Conservation (phyloP, 441 rosid species). For the Manihot esculenta region DNA sequence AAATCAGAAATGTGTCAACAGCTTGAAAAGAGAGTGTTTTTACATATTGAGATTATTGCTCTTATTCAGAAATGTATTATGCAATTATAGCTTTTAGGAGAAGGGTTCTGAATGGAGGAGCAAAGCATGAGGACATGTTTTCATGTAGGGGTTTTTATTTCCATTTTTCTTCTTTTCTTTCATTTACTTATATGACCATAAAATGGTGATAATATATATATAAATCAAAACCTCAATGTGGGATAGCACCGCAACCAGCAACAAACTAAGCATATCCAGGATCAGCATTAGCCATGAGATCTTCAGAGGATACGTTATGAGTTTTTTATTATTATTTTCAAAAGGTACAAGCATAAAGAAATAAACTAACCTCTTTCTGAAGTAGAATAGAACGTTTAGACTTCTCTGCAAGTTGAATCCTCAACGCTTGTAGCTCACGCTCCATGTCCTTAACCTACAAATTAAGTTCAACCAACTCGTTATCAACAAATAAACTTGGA, state of each 20-base stretch:
- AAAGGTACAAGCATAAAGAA: conserved; percentile 1
- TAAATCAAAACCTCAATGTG: conserved; percentile 2
- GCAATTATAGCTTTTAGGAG: not conserved
- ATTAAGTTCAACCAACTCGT: conserved; percentile 15
- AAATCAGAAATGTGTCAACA: conserved; percentile 1
- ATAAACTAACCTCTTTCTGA: conserved; percentile 62
- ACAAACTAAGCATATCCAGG: not conserved
- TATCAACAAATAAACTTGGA: conserved; percentile 7
- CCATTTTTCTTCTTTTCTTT: not conserved
- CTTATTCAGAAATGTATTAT: not conserved
- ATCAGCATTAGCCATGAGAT: not conserved
- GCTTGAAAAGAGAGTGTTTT: not conserved
- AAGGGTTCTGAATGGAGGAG: not conserved
- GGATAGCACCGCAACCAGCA: not conserved
- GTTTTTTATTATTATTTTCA: conserved; percentile 6
- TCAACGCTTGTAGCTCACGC: conserved; percentile 78
- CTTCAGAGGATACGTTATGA: not conserved
- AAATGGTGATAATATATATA: not conserved
- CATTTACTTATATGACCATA: not conserved
- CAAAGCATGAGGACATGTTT: not conserved
- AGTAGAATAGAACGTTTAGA: conserved; percentile 75
- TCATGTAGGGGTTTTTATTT: not conserved
- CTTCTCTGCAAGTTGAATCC: conserved; percentile 90
- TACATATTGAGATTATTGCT: not conserved
- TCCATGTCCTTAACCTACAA: conserved; percentile 99